phyloP scores from a whole-genome alignment of 2,329 filamentous ascomycete species.

The Zymoseptoria ardabiliae region DNA sequence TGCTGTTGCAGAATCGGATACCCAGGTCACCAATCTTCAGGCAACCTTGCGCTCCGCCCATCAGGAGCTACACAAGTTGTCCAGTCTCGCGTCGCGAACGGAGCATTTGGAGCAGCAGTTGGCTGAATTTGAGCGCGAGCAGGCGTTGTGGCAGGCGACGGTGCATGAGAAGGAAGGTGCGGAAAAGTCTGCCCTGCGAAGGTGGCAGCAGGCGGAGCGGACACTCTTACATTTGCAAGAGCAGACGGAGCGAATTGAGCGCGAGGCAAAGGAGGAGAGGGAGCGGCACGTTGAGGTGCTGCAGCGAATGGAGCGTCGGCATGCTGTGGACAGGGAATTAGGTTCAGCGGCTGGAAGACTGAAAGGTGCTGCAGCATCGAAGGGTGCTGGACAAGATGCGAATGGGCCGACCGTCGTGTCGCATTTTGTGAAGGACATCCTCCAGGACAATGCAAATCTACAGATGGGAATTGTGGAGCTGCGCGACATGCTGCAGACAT shows the following conservation, averaged over 20 bases:
- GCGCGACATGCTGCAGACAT: slow-evolving; percentile 79
- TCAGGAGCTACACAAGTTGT: slow-evolving; percentile 66
- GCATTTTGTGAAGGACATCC: slow-evolving; percentile 89
- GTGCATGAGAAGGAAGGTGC: slow-evolving; percentile 64
- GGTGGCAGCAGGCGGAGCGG: slow-evolving; percentile 80
- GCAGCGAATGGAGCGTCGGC: slow-evolving; percentile 73
- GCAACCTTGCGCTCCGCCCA: slow-evolving; percentile 70
- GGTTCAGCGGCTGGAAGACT: slow-evolving; percentile 71
- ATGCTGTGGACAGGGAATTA: slow-evolving; percentile 74
- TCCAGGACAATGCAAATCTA: slow-evolving; percentile 90
- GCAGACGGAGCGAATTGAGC: slow-evolving; percentile 82
- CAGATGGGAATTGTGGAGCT: slow-evolving; percentile 89
- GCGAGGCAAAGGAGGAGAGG: slow-evolving; percentile 70
- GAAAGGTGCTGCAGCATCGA: slow-evolving; percentile 70
- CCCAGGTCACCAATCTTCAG: slow-evolving; percentile 68
- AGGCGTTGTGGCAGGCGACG: slow-evolving; percentile 62
- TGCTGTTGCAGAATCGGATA: slow-evolving; percentile 71
- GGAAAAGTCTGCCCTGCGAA: slow-evolving; percentile 67
- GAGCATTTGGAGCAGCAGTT: slow-evolving; percentile 75
- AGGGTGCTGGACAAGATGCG: slow-evolving; percentile 54
- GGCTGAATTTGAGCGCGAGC: slow-evolving; percentile 70
- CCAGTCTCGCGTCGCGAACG: slow-evolving; percentile 65
- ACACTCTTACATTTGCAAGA: slow-evolving; percentile 72
- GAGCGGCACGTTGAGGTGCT: slow-evolving; percentile 76
- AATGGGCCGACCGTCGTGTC: slow-evolving; percentile 68